These are phyloP conservation scores for Aspergillus aculeatus DNA, from an alignment of 2,329 filamentous ascomycete species.

Conservation along the genomic window DNA sequence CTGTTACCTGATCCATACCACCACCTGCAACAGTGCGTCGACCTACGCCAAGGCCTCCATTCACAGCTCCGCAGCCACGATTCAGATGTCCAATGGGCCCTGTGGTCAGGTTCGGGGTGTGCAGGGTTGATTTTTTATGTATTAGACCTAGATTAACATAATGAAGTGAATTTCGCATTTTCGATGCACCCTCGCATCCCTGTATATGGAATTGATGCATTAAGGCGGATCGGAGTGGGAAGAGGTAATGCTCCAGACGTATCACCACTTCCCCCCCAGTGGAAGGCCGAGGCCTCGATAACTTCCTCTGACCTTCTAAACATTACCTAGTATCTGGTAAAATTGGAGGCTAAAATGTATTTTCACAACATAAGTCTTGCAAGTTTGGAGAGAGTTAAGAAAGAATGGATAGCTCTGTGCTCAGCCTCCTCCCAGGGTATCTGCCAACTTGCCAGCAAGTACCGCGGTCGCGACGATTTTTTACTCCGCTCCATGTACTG, in stretches of 20 bases:
- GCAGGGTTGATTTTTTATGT: not conserved
- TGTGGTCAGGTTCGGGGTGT: not conserved
- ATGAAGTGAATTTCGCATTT: no score
- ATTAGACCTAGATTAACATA: no score
- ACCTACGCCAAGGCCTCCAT: not conserved
- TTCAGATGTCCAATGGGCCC: slow-evolving; percentile 1
- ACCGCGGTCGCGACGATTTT: slow-evolving; percentile 12
- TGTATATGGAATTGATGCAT: no score
- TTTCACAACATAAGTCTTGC: slow-evolving; percentile 6
- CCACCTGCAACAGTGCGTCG: not conserved
- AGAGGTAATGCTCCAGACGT: no score
- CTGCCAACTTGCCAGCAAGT: slow-evolving; percentile 8
- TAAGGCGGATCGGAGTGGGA: no score
- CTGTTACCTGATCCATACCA: not conserved
- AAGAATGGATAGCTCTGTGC: slow-evolving; percentile 3
- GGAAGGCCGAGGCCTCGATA: no score
- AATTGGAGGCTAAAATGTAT: not conserved
- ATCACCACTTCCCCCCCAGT: no score
- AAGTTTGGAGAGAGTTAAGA: not conserved
- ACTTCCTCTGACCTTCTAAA: no score
- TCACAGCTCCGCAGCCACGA: not conserved
- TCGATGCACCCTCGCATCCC: no score
- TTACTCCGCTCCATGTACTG: slow-evolving; percentile 10
- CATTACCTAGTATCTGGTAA: no score
- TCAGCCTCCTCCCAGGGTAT: slow-evolving; percentile 7